phyloP scores from a whole-genome alignment of 2,329 filamentous ascomycete species.

The Parascedosporium putredinis region DNA sequence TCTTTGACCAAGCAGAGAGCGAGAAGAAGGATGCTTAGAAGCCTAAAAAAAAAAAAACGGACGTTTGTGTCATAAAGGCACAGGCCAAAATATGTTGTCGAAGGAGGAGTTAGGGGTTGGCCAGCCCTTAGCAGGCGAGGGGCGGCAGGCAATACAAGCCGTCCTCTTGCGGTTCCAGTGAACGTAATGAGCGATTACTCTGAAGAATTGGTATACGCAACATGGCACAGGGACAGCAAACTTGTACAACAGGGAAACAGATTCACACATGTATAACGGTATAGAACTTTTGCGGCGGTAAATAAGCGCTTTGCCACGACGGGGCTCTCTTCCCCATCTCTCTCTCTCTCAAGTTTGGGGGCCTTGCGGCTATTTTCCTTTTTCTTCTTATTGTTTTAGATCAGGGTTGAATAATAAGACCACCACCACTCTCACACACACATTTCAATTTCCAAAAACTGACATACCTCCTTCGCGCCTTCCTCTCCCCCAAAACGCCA shows the following conservation, averaged over 20 bases:
- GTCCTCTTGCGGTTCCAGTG: too few species aligned
- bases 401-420: too few species aligned
- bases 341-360: not conserved
- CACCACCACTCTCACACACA: too few species aligned
- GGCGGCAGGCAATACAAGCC: slow-evolving; percentile 11
- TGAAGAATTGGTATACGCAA: too few species aligned
- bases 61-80: not conserved
- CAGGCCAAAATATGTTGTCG: too few species aligned
- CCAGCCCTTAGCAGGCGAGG: slow-evolving; percentile 7
- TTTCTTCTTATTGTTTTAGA: too few species aligned
- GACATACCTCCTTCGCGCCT: too few species aligned
- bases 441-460: too few species aligned
- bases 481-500: too few species aligned
- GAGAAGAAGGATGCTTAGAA: slow-evolving; percentile 17
- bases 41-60: not conserved
- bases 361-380: not conserved
- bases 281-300: too few species aligned
- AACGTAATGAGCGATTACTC: too few species aligned
- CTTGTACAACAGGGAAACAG: slow-evolving; percentile 7
- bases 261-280: slow-evolving; percentile 3
- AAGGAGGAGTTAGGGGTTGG: not conserved
- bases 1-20: slow-evolving; percentile 43
- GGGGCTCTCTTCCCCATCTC: not conserved
- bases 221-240: not conserved
- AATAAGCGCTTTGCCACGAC: not conserved